Evolutionary conservation across 208 protist species (phyloP).

Genomic region (Leishmania tarentolae): DNA sequence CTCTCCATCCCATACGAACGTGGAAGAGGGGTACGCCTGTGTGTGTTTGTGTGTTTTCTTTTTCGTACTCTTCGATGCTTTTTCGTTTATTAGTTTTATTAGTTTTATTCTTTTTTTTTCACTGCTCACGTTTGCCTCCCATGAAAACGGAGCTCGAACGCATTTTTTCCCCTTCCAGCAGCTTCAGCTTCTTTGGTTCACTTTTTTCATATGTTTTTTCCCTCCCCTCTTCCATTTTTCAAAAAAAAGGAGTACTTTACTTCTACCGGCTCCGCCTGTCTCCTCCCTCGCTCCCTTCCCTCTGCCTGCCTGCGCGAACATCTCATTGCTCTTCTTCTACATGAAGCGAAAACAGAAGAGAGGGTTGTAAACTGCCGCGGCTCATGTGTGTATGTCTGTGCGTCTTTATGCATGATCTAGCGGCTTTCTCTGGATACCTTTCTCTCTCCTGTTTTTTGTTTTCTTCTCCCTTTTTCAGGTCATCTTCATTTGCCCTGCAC

Average conservation of each 20-base stretch:
- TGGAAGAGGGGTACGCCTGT: not conserved
- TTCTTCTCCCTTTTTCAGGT: not conserved
- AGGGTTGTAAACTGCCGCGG: not conserved
- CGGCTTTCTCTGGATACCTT: not conserved
- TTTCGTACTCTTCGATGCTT: not conserved
- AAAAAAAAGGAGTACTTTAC: not conserved
- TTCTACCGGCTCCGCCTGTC: not conserved
- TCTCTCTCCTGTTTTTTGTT: not conserved
- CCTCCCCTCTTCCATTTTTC: not conserved
- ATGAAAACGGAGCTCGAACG: not conserved
- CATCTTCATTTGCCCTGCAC: not conserved
- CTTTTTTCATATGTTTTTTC: not conserved
- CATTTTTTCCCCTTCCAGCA: not conserved
- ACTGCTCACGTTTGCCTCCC: not conserved
- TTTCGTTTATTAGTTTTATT: constrained; percentile 1
- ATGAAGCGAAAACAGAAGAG: not conserved
- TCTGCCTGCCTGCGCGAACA: not conserved
- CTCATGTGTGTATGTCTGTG: not conserved
- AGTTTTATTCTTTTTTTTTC: not conserved
- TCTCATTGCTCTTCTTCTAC: not conserved
- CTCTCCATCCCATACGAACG: not conserved
- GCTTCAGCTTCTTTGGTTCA: not conserved
- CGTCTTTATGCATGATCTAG: not conserved
- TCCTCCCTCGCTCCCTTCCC: not conserved
- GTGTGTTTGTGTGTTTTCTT: not conserved